Evolutionary conservation across 768 basidiomycete genomes (phyloP).

Genomic region (Pisolithus microcarpus): DNA sequence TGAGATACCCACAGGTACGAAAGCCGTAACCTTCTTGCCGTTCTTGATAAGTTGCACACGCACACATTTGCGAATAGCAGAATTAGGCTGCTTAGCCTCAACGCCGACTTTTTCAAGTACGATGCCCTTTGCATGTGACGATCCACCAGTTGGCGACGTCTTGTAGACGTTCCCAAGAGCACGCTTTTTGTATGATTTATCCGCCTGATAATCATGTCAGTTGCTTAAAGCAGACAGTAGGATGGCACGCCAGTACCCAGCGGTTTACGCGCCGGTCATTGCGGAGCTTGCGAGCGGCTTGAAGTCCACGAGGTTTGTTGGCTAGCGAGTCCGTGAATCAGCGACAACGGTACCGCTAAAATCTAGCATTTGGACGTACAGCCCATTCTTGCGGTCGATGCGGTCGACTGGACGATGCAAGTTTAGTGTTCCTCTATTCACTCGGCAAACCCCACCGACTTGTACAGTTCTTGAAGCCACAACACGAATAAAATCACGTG

Average conservation of each 20-base stretch:
- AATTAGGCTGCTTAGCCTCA: slow-evolving; percentile 99
- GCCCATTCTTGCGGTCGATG: slow-evolving; percentile 70
- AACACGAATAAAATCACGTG: slow-evolving; percentile 4
- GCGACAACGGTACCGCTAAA: slow-evolving; percentile 1
- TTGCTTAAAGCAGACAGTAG: slow-evolving; percentile 1
- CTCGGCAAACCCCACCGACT: slow-evolving; percentile 27
- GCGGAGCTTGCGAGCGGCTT: slow-evolving; percentile 97
- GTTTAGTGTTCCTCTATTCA: slow-evolving; percentile 2
- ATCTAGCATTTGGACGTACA: slow-evolving; percentile 49
- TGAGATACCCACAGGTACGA: slow-evolving; percentile 77
- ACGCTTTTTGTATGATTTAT: slow-evolving; percentile 98
- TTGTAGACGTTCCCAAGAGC: slow-evolving; percentile 99
- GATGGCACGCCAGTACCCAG: slow-evolving; percentile 60
- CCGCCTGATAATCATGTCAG: slow-evolving; percentile 54
- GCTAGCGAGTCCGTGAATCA: slow-evolving; percentile 38
- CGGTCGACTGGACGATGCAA: slow-evolving; percentile 33
- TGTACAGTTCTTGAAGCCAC: slow-evolving; percentile 39
- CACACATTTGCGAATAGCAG: slow-evolving; percentile 99
- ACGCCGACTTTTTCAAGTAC: slow-evolving; percentile 99
- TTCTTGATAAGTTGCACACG: slow-evolving; percentile 99
- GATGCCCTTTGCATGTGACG: slow-evolving; percentile 99
- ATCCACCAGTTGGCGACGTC: slow-evolving; percentile 98
- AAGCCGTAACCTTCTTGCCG: slow-evolving; percentile 99
- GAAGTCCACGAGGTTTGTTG: slow-evolving; percentile 98
- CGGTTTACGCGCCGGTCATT: slow-evolving; percentile 91